Conservation (phyloP, 2,329 filamentous ascomycete genomes). For the Botryotinia convoluta region DNA sequence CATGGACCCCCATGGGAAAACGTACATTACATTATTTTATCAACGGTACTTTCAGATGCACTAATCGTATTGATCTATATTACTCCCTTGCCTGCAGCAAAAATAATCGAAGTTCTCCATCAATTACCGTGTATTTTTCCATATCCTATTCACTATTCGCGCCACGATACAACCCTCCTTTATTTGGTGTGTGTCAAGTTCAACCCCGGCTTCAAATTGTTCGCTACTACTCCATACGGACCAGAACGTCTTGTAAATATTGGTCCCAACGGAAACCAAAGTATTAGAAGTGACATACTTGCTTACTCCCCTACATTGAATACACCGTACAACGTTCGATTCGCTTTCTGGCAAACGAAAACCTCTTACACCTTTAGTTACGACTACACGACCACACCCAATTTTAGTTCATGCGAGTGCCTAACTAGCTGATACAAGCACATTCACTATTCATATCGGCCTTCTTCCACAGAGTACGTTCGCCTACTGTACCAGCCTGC, state of each 20-base stretch:
- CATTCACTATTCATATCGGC: background rate
- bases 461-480: background rate
- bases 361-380: background rate
- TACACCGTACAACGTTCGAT: background rate
- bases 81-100: background rate
- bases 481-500: background rate
- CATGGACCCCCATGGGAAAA: background rate
- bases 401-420: background rate
- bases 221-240: background rate
- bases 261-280: slow-evolving; percentile 4
- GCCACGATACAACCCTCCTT: slow-evolving; percentile 12
- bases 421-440: background rate
- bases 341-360: background rate
- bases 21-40: background rate
- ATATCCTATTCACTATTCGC: background rate
- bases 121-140: background rate
- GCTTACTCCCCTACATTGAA: background rate
- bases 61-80: background rate
- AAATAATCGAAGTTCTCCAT: background rate
- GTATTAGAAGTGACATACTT: background rate
- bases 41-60: background rate
- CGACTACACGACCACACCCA: background rate
- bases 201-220: background rate
- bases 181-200: background rate
- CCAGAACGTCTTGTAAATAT: background rate